Percentiles rank a stretch among this genome's conserved stretches.
Evolutionary conservation across 805 yeast species (phyloP).

Genomic region (Suhomyces faveliae): DNA sequence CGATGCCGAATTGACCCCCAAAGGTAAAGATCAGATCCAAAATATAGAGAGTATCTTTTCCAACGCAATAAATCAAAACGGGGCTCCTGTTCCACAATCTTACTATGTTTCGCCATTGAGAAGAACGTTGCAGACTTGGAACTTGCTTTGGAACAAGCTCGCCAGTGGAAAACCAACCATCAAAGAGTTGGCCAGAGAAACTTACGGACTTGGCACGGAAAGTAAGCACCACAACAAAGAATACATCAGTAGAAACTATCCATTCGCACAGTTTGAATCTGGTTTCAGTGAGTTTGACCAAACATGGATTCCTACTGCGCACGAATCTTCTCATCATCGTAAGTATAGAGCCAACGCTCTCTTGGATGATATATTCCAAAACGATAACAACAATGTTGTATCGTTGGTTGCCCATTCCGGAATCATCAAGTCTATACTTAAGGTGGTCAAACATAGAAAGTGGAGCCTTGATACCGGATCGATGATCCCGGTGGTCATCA

Average conservation of each 20-base stretch:
- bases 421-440: conserved; percentile 24
- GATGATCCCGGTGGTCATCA: conserved; percentile 27
- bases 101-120: conserved; percentile 32
- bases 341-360: conserved; percentile 25
- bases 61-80: not conserved
- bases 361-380: conserved; percentile 26
- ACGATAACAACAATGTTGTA: conserved; percentile 19
- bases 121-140: conserved; percentile 31
- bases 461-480: conserved; percentile 26
- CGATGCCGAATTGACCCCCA: conserved; percentile 29
- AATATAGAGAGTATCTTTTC: conserved; percentile 6
- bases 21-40: conserved; percentile 19
- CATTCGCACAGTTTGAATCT: conserved; percentile 24
- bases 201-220: conserved; percentile 32
- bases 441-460: conserved; percentile 23
- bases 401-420: conserved; percentile 32
- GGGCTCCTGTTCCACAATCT: conserved; percentile 24
- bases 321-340: conserved; percentile 27
- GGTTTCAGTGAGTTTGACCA: conserved; percentile 25
- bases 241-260: conserved; percentile 19
- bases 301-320: conserved; percentile 21
- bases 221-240: conserved; percentile 26
- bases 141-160: conserved; percentile 21
- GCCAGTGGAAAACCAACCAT: conserved; percentile 17
- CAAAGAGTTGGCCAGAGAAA: conserved; percentile 30